phyloP scores from a whole-genome alignment of 2,329 filamentous ascomycete species.

The Lasiodiplodia sp. region DNA sequence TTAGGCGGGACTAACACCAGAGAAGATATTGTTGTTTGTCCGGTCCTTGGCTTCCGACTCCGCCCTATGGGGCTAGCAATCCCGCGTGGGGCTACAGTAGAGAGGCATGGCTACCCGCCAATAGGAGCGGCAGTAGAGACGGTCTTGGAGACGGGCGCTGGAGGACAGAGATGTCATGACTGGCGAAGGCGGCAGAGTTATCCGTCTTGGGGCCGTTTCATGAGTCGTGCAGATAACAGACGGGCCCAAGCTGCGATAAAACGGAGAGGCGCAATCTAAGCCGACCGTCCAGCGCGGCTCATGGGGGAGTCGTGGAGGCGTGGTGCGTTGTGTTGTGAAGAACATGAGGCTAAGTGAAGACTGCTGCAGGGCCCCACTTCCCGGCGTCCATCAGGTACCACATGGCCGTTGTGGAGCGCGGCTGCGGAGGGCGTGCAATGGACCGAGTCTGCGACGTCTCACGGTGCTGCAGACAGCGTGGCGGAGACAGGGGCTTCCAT shows the following conservation, averaged over 20 bases:
- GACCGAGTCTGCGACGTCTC: not conserved
- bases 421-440: not conserved
- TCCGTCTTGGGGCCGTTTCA: slow-evolving; percentile 11
- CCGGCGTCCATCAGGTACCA: not conserved
- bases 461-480: not conserved
- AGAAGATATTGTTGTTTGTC: slow-evolving; percentile 6
- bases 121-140: not conserved
- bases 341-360: not conserved
- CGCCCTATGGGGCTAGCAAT: slow-evolving; percentile 7
- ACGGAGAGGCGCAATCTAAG: not conserved
- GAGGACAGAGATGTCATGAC: not conserved
- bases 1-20: not conserved
- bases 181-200: not conserved
- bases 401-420: not conserved
- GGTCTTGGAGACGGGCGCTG: not conserved
- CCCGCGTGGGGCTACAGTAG: slow-evolving; percentile 1
- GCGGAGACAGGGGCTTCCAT: not conserved
- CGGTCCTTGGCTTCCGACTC: slow-evolving; percentile 8
- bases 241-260: slow-evolving; percentile 17
- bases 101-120: not conserved
- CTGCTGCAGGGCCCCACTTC: not conserved
- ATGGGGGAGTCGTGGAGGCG: too few relatives aligned
- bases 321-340: too few relatives aligned
- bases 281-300: not conserved
- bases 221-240: slow-evolving; percentile 18